Base-by-base conservation (phyloP, 2,329 filamentous ascomycete species). In the Stachybotrys elegans region DNA sequence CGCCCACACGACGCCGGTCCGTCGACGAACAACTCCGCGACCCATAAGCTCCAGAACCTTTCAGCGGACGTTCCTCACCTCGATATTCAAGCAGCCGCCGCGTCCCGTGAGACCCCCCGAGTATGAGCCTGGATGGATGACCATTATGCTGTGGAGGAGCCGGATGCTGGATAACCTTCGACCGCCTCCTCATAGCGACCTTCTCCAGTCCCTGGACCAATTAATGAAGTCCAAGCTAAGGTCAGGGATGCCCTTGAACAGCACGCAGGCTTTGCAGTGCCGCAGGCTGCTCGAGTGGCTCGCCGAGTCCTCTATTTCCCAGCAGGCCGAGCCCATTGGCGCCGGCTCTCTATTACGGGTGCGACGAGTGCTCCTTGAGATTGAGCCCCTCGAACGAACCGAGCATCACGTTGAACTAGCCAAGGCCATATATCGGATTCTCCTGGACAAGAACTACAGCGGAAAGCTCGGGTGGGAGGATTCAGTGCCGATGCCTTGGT, bases 111-210 rank as follows among this genome's bases (percentile, higher is more conserved):
- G 81, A 60, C 72, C 79, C 19, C 72, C 82, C 41, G 75, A 82
- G 54, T 69, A 83, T 48, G 86, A 82, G 56, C 85, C 80, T 1
- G 90, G 89, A 43, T 78, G 90, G 56, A 79, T 81, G 51, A 77
- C 76, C 14, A 79, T 95, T 68, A 76, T 86, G 55, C 77, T 86
- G 46, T 77, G 88, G 61, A 71, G 78, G 42, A 78, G 79, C 52
- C 77, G 80, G 48, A 68, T 83, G 52, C 72, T 77, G 42, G 76
- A 86, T 44, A 74, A 78, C 42, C 71, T 82, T 27, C 78, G 88
- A 25, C 76, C 80, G 9, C 89, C 88, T 14, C 63, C 78, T 0
- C 68, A 72, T 4, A 61, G 72, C n/a, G 79, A 86, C 25, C 69
- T 95, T 3, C 64, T 79, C 1, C 69, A 76, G 27, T 87, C 86